Percentiles rank a stretch among this genome's conserved stretches.
phyloP scores from a whole-genome alignment of 805 yeast genomes.

The Candida vaughaniae region DNA sequence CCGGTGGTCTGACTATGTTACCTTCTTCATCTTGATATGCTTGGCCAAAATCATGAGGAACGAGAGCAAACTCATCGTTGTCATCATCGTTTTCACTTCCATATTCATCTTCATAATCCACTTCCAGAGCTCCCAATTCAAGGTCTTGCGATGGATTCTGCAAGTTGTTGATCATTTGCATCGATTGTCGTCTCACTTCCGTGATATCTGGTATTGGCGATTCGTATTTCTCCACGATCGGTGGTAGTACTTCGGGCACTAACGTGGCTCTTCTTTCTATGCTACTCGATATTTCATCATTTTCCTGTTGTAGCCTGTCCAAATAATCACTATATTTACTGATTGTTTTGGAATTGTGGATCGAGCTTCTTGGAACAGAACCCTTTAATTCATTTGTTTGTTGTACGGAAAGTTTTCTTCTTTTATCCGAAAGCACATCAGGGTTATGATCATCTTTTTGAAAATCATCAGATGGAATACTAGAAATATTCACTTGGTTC shows the following conservation, averaged over 20 bases:
- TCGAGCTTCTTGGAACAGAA: slow-evolving; percentile 27
- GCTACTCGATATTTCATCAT: slow-evolving; percentile 17
- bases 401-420: slow-evolving; percentile 26
- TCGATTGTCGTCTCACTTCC: slow-evolving; percentile 11
- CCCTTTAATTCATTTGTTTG: slow-evolving; percentile 8
- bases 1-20: slow-evolving; percentile 42
- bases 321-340: slow-evolving; percentile 12
- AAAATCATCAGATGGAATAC: neutral
- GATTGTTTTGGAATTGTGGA: slow-evolving; percentile 5
- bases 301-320: slow-evolving; percentile 14
- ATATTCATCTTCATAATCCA: slow-evolving; percentile 1
- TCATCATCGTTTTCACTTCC: slow-evolving; percentile 1
- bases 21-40: slow-evolving; percentile 37
- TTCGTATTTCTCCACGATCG: slow-evolving; percentile 5
- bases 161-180: slow-evolving; percentile 9
- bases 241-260: no score
- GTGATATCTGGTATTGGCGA: slow-evolving; percentile 17
- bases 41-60: slow-evolving; percentile 35
- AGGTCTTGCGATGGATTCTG: neutral
- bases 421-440: slow-evolving; percentile 23
- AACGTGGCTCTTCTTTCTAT: slow-evolving; percentile 26
- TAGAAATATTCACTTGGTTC: neutral
- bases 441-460: slow-evolving; percentile 1
- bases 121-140: no score
- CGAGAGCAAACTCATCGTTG: slow-evolving; percentile 3